Evolutionary conservation across 2,329 filamentous ascomycete species (phyloP).

Genomic region (Fusarium mexicanum): DNA sequence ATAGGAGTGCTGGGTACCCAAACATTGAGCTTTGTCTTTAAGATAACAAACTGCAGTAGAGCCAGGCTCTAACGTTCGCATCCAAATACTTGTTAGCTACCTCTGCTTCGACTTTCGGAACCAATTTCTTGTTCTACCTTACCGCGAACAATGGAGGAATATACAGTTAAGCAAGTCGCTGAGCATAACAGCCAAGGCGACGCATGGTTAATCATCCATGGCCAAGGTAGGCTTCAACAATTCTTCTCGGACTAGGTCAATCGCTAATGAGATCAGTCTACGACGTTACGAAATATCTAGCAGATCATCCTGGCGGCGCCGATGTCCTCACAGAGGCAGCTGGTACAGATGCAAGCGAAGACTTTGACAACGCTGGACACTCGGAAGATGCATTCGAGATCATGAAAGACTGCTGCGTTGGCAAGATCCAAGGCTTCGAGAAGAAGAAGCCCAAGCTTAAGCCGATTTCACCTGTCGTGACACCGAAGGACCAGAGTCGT

Average conservation of each 20-base stretch:
- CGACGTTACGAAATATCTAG: conserved; percentile 64
- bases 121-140: rapidly evolving
- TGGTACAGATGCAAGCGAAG: conserved; percentile 80
- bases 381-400: conserved; percentile 67
- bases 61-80: too few species aligned
- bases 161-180: background rate
- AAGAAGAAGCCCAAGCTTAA: conserved; percentile 32
- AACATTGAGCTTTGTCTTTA: background rate
- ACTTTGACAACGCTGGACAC: conserved; percentile 86
- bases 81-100: background rate
- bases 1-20: too few species aligned
- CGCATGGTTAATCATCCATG: conserved; percentile 1
- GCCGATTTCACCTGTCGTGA: background rate
- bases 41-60: background rate
- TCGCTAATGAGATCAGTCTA: conserved; percentile 56
- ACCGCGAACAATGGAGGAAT: background rate
- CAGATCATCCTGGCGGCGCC: conserved; percentile 76
- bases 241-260: rapidly evolving
- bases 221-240: background rate
- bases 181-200: background rate
- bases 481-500: rapidly evolving
- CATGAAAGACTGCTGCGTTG: conserved; percentile 51
- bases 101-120: too few species aligned
- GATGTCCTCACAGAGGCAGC: conserved; percentile 81
- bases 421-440: conserved; percentile 48